Conservation (phyloP, 257 asterid species). For the Hygrophila difformis region DNA sequence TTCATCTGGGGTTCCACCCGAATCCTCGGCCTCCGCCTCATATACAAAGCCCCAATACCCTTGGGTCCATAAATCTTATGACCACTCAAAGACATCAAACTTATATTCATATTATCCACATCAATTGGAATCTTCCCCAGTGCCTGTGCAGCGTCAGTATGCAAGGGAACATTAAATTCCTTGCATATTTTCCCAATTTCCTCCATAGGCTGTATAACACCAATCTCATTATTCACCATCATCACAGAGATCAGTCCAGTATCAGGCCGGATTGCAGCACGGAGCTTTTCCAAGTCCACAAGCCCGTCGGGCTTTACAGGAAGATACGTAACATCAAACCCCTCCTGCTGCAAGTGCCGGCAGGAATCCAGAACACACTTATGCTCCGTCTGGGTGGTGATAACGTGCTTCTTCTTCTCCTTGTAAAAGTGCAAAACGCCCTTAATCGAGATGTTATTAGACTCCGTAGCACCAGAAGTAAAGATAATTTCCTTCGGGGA, state of each 20-base stretch:
- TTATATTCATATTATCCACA: slow-evolving; percentile 62
- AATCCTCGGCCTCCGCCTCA: slow-evolving; percentile 89
- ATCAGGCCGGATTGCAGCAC: slow-evolving; percentile 68
- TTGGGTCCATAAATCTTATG: slow-evolving; percentile 96
- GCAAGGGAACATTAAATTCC: slow-evolving; percentile 70
- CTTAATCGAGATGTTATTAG: slow-evolving; percentile 79
- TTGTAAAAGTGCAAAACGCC: slow-evolving; percentile 83
- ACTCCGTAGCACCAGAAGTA: slow-evolving; percentile 96
- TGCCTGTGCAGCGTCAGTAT: slow-evolving; percentile 95
- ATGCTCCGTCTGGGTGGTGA: slow-evolving; percentile 97
- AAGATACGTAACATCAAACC: slow-evolving; percentile 80
- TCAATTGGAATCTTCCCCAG: slow-evolving; percentile 84
- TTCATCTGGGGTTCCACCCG: slow-evolving; percentile 96
- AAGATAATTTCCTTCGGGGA: slow-evolving; percentile 91
- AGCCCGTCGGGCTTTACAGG: slow-evolving; percentile 74
- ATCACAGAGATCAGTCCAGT: slow-evolving; percentile 82
- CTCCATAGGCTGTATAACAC: slow-evolving; percentile 84
- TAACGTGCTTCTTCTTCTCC: slow-evolving; percentile 88
- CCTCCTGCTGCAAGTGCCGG: slow-evolving; percentile 85
- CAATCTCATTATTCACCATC: slow-evolving; percentile 98
- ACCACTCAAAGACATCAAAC: slow-evolving; percentile 45
- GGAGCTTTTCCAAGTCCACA: slow-evolving; percentile 50
- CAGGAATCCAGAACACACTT: slow-evolving; percentile 94
- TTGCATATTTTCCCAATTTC: slow-evolving; percentile 85
- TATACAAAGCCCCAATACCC: slow-evolving; percentile 87